phyloP scores from a whole-genome alignment of 371 early-diverging fungal species.

The Actinomortierella wolfii region DNA sequence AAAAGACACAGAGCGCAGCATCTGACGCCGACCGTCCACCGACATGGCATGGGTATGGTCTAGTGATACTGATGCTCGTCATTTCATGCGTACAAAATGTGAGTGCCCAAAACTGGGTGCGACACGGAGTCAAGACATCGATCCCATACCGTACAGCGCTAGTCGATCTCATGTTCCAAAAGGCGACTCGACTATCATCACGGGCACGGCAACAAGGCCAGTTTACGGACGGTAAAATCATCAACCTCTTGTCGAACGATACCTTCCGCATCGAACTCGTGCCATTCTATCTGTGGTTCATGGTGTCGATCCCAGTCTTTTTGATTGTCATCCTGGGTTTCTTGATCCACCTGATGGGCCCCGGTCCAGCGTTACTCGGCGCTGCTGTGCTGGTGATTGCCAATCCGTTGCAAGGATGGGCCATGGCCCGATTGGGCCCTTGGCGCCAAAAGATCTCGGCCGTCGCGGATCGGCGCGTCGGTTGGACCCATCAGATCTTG shows the following conservation, averaged over 20 bases:
- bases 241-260: conserved; percentile 80
- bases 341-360: conserved; percentile 57
- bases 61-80: conserved; percentile 26
- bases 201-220: conserved; percentile 26
- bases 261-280: conserved; percentile 57
- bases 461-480: conserved; percentile 47
- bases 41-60: conserved; percentile 37
- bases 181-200: conserved; percentile 47
- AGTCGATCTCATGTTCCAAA: conserved; percentile 63
- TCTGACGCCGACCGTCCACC: conserved; percentile 20
- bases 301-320: conserved; percentile 51
- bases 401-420: conserved; percentile 42
- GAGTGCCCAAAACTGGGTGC: conserved; percentile 39
- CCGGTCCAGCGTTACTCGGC: conserved; percentile 59
- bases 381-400: conserved; percentile 49
- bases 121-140: conserved; percentile 46
- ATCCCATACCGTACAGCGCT: conserved; percentile 56
- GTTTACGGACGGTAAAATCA: conserved; percentile 66
- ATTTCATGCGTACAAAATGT: conserved; percentile 34
- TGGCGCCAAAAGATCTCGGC: conserved; percentile 46
- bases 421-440: conserved; percentile 33
- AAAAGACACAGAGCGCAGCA: neutral
- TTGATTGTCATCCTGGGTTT: conserved; percentile 51
- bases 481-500: conserved; percentile 47
- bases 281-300: conserved; percentile 49